These are phyloP conservation scores for Chamaecyparis obtusa DNA, from an alignment of 75 land plant species.

Conservation along the genomic window DNA sequence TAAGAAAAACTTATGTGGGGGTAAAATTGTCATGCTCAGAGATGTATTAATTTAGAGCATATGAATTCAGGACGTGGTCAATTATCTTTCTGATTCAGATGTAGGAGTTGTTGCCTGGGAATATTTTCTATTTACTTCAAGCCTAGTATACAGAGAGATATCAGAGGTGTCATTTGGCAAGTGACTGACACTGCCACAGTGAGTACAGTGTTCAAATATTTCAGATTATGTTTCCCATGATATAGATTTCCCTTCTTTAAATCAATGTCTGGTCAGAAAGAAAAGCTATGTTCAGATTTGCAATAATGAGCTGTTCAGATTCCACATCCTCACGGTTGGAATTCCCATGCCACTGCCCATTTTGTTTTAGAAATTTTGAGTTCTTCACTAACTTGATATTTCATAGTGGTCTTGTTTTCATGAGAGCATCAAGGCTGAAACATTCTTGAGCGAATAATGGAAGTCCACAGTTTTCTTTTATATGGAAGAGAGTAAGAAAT, in stretches of 20 bases:
- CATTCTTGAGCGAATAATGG: neutral
- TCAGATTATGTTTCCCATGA: neutral
- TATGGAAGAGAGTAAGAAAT: neutral
- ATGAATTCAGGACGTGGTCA: neutral
- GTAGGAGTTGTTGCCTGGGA: neutral
- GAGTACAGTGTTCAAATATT: neutral
- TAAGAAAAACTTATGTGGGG: neutral
- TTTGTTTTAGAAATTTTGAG: neutral
- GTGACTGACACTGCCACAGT: neutral
- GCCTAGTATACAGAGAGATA: neutral
- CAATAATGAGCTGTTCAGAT: neutral
- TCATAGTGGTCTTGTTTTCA: neutral
- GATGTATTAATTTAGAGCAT: neutral
- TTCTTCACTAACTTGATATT: neutral
- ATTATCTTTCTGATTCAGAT: neutral
- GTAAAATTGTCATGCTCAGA: neutral
- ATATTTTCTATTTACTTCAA: neutral
- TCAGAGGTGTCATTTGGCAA: neutral
- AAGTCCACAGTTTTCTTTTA: neutral
- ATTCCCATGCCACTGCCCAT: neutral
- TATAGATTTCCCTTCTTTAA: neutral
- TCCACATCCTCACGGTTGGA: neutral
- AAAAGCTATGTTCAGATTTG: neutral
- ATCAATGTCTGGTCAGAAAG: neutral
- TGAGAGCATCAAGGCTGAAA: neutral